Conservation (phyloP, 371 early-diverging fungal species). For the Polyrhizophydium stewartii region DNA sequence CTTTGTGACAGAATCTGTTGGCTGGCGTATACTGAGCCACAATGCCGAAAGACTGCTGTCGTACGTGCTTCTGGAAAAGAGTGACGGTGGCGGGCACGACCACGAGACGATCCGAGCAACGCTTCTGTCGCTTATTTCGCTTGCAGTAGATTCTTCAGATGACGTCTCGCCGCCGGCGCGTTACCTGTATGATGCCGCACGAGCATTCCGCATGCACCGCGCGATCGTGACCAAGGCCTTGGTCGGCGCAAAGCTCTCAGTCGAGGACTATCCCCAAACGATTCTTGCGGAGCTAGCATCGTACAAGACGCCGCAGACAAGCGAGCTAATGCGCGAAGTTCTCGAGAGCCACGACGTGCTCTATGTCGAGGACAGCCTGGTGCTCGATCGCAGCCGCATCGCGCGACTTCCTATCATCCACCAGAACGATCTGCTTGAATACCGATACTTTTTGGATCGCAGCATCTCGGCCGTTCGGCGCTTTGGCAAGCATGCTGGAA, state of each 20-base stretch:
- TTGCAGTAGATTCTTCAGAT: neutral
- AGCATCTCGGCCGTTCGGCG: neutral
- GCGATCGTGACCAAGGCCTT: neutral
- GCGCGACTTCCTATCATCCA: neutral
- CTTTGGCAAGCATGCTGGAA: neutral
- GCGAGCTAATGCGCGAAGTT: neutral
- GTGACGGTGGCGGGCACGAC: neutral
- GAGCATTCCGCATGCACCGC: slow-evolving; percentile 2
- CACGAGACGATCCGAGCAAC: neutral
- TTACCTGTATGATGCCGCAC: slow-evolving; percentile 1
- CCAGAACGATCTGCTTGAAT: neutral
- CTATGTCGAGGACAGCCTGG: neutral
- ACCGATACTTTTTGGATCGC: neutral
- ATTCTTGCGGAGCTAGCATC: neutral
- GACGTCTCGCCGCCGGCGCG: neutral
- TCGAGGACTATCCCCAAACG: neutral
- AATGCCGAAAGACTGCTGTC: neutral
- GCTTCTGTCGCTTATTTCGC: neutral
- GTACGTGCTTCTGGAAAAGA: neutral
- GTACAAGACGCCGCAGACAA: neutral
- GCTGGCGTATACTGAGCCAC: neutral
- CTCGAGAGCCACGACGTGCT: neutral
- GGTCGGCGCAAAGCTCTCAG: neutral
- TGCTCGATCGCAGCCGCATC: neutral
- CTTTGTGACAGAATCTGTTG: neutral